Percentiles rank a stretch among this genome's conserved stretches.
Conservation (phyloP, 2,329 filamentous ascomycete genomes). For the Xenoacremonium recifei region DNA sequence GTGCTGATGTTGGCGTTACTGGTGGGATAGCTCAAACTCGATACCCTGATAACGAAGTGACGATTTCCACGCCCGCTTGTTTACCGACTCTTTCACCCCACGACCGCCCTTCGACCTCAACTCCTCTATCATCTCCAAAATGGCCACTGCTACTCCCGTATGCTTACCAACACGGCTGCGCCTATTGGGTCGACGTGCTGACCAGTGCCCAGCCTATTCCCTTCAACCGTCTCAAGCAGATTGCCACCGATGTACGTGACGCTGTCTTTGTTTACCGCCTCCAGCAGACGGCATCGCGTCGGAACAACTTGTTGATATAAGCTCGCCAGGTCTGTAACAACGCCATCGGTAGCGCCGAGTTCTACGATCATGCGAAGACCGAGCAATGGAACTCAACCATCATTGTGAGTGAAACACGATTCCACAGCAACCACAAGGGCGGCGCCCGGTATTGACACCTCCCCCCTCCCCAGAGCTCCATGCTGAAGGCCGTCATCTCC, state of each 20-base stretch:
- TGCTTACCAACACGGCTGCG: constrained; percentile 5
- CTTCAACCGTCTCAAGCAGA: constrained; percentile 76
- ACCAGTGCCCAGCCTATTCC: constrained; percentile 63
- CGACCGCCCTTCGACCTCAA: constrained; percentile 15
- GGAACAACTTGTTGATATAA: neutral
- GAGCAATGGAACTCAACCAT: constrained; percentile 88
- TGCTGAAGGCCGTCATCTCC: constrained; percentile 75
- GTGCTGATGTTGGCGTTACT: constrained; percentile 17
- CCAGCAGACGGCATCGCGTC: neutral
- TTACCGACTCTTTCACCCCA: too few species aligned
- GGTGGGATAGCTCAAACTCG: constrained; percentile 14
- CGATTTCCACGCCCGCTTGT: constrained; percentile 20
- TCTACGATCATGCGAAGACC: constrained; percentile 85
- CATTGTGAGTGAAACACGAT: constrained; percentile 65
- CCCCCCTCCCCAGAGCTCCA: constrained; percentile 60
- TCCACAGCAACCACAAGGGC: too few species aligned
- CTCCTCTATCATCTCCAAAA: constrained; percentile 24
- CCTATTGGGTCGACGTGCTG: constrained; percentile 13
- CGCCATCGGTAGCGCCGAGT: constrained; percentile 70
- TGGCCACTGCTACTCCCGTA: constrained; percentile 41
- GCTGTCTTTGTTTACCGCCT: constrained; percentile 20
- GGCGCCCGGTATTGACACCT: too few species aligned
- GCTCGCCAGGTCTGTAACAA: constrained; percentile 71
- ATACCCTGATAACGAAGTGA: constrained; percentile 24
- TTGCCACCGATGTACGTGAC: constrained; percentile 72